Conservation (phyloP, 257 asterid species). For the Solanum corneliomulleri region DNA sequence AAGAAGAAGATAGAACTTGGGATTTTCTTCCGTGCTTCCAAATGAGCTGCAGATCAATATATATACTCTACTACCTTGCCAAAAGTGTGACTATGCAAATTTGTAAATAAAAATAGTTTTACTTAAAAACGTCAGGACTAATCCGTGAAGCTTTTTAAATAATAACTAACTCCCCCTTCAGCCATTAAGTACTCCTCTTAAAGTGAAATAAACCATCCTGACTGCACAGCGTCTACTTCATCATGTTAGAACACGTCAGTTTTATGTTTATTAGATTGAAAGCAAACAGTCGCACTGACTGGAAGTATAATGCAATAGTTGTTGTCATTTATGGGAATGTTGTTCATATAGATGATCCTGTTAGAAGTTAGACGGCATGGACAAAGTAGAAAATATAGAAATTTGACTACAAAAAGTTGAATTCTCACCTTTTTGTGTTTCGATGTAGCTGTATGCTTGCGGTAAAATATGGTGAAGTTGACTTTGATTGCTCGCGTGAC, state of each 20-base stretch:
- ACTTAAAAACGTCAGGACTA: not conserved
- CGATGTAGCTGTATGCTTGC: conserved; percentile 1
- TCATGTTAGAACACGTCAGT: not conserved
- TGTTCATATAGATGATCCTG: not conserved
- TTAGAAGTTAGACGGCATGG: not conserved
- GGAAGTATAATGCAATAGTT: not conserved
- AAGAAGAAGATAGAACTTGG: not conserved
- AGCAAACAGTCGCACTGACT: not conserved
- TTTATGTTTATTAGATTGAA: not conserved
- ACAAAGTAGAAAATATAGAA: not conserved
- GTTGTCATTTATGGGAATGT: not conserved
- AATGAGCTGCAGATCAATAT: not conserved
- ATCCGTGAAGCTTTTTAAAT: not conserved
- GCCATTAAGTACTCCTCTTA: not conserved
- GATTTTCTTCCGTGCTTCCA: not conserved
- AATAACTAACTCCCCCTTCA: not conserved
- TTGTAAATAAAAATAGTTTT: not conserved
- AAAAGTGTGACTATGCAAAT: not conserved
- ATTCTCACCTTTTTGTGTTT: not conserved
- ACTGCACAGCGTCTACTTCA: not conserved
- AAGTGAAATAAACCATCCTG: not conserved
- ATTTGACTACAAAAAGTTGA: not conserved
- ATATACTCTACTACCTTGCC: not conserved
- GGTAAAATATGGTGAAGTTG: conserved; percentile 70
- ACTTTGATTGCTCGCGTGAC: conserved; percentile 96